Evolutionary conservation across 257 asterid species (phyloP).

Genomic region (Scutellaria galericulata): DNA sequence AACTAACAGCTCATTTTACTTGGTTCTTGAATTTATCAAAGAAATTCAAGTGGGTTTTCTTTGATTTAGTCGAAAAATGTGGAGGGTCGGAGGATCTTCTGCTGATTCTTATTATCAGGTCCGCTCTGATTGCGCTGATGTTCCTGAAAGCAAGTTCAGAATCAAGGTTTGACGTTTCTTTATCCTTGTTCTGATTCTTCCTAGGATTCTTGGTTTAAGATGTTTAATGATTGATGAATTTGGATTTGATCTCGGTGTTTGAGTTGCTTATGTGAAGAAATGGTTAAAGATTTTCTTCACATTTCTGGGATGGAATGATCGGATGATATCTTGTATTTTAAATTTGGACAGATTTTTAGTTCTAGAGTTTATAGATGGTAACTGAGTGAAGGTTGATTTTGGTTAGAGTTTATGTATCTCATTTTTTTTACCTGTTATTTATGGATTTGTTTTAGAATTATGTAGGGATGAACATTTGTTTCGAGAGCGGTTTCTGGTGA

Average conservation of each 20-base stretch:
- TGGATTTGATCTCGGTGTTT: constrained; percentile 11
- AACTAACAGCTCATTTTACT: constrained; percentile 19
- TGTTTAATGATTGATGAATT: background rate
- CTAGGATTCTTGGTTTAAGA: background rate
- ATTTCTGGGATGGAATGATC: constrained; percentile 21
- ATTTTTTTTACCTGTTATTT: constrained; percentile 1
- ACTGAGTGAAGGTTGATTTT: constrained; percentile 14
- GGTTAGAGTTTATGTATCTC: background rate
- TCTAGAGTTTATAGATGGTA: constrained; percentile 23
- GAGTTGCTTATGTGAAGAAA: constrained; percentile 2
- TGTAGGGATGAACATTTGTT: background rate
- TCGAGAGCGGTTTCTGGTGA: background rate
- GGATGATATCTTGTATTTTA: constrained; percentile 7
- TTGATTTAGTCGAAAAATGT: constrained; percentile 49
- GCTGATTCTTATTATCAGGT: constrained; percentile 87
- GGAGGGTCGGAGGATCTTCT: constrained; percentile 84
- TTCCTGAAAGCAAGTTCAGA: constrained; percentile 85
- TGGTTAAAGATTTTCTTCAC: constrained; percentile 11
- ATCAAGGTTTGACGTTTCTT: constrained; percentile 68
- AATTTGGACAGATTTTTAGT: constrained; percentile 9
- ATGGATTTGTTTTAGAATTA: background rate
- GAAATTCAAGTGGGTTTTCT: constrained; percentile 19
- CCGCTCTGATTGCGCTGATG: constrained; percentile 81
- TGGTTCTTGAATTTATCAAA: constrained; percentile 28
- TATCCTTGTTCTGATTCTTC: background rate